A percentile compares a stretch with the other conserved stretches of the same genome.
These are phyloP conservation scores for Leishmania tropica DNA, from an alignment of 208 protist genomes.

Conservation along the genomic window DNA sequence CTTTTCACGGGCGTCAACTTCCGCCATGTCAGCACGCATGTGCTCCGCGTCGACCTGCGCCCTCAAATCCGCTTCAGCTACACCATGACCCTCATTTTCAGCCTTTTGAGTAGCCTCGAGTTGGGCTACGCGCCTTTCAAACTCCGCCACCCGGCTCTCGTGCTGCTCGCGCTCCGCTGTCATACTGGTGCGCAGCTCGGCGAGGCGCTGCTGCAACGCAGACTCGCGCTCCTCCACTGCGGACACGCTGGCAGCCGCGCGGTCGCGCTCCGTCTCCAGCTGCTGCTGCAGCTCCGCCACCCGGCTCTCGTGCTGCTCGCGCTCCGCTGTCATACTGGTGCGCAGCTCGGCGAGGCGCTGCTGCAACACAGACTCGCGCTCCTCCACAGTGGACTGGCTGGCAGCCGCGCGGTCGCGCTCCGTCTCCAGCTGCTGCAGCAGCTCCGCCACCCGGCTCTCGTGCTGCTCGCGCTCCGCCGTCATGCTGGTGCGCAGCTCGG, in stretches of 20 bases:
- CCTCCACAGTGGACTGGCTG: background rate
- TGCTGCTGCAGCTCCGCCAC: background rate
- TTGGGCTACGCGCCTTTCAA: background rate
- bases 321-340: background rate
- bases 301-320: background rate
- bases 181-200: background rate
- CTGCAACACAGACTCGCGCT: background rate
- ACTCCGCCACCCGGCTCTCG: background rate
- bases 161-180: background rate
- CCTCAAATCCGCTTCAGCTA: too few relatives aligned
- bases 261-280: background rate
- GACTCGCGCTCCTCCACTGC: background rate
- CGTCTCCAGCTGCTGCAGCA: background rate
- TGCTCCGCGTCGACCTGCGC: background rate
- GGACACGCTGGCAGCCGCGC: background rate
- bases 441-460: background rate
- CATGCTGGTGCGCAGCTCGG: background rate
- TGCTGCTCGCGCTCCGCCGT: background rate
- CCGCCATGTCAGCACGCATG: background rate
- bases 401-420: background rate
- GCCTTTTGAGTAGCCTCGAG: too few relatives aligned
- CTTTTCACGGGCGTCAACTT: conserved; percentile 3
- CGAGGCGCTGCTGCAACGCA: background rate
- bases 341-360: background rate
- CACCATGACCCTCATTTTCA: background rate